Evolutionary conservation across 1,284 basidiomycete genomes (phyloP).

Genomic region (Thelephora terrestris): DNA sequence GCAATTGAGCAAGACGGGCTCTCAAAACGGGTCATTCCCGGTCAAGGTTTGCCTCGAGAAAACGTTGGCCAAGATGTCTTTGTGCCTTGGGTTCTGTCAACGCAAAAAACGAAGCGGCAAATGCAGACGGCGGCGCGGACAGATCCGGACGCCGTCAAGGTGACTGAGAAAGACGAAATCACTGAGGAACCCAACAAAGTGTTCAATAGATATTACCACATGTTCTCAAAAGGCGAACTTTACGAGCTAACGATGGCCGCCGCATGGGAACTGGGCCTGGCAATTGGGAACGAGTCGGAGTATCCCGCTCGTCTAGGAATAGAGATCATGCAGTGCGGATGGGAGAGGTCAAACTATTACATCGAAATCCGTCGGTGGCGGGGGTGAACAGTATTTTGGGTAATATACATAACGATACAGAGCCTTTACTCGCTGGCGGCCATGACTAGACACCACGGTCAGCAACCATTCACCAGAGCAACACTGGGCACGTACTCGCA

Average conservation of each 20-base stretch:
- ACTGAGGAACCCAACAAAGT: slow-evolving; percentile 24
- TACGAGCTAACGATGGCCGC: slow-evolving; percentile 49
- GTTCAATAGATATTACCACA: slow-evolving; percentile 88
- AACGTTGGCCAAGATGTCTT: slow-evolving; percentile 49
- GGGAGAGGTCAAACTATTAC: slow-evolving; percentile 82
- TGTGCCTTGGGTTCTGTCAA: slow-evolving; percentile 57
- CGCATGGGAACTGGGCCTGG: slow-evolving; percentile 46
- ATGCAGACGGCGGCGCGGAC: slow-evolving; percentile 13
- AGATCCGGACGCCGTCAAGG: slow-evolving; percentile 11
- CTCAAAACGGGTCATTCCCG: slow-evolving; percentile 62
- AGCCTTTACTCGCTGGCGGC: slow-evolving; percentile 58
- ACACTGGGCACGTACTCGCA: slow-evolving; percentile 61
- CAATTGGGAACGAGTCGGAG: slow-evolving; percentile 27
- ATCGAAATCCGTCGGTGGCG: slow-evolving; percentile 61
- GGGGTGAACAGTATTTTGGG: slow-evolving; percentile 13
- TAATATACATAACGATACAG: not conserved
- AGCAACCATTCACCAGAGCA: slow-evolving; percentile 1
- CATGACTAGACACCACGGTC: slow-evolving; percentile 38
- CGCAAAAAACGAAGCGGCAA: slow-evolving; percentile 13
- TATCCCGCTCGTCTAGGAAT: slow-evolving; percentile 29
- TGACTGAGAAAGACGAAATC: slow-evolving; percentile 9
- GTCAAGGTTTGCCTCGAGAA: not conserved
- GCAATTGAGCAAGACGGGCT: slow-evolving; percentile 86
- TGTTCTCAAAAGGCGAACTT: slow-evolving; percentile 80
- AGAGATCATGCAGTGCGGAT: slow-evolving; percentile 65